A percentile compares a stretch with the other conserved stretches of the same genome.
Conservation (phyloP, 2,329 filamentous ascomycete species). For the Penicillium sp. region DNA sequence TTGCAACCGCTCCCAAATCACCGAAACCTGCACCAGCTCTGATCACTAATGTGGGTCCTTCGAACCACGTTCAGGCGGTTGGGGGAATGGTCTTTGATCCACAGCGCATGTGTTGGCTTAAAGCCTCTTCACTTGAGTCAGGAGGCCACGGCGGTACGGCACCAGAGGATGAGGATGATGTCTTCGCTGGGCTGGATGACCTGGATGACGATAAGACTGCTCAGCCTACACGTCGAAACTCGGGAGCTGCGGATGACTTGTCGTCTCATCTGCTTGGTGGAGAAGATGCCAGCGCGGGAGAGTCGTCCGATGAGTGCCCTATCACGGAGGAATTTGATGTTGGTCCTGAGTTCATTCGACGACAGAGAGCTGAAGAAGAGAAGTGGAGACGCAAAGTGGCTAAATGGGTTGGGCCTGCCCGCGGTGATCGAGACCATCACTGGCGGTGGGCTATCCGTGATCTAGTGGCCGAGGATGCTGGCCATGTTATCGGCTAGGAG, state of each 20-base stretch:
- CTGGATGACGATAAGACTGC: constrained; percentile 70
- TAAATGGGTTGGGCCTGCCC: constrained; percentile 72
- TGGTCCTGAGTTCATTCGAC: constrained; percentile 85
- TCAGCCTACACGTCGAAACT: constrained; percentile 23
- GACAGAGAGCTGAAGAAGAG: constrained; percentile 89
- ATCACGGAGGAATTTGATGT: constrained; percentile 98
- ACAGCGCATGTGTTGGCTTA: constrained; percentile 96
- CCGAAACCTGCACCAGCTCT: constrained; percentile 62
- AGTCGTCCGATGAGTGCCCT: constrained; percentile 70
- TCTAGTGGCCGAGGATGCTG: constrained; percentile 39
- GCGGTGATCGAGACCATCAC: constrained; percentile 50
- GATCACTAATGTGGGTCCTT: constrained; percentile 84
- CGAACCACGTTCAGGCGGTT: constrained; percentile 87
- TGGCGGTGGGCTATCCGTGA: constrained; percentile 76
- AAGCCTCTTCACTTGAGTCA: constrained; percentile 59
- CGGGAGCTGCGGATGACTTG: constrained; percentile 30
- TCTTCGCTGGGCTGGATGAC: constrained; percentile 93
- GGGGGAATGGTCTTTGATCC: constrained; percentile 99
- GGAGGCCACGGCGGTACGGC: constrained; percentile 42
- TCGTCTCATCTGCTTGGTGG: constrained; percentile 30
- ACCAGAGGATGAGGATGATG: constrained; percentile 85
- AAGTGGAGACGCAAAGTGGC: constrained; percentile 87
- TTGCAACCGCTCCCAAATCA: constrained; percentile 42
- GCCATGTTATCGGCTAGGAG: neutral
- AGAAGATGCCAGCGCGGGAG: constrained; percentile 47